Base-by-base conservation (phyloP, 2,329 filamentous ascomycete genomes). In the Leptodontidium sp. region DNA sequence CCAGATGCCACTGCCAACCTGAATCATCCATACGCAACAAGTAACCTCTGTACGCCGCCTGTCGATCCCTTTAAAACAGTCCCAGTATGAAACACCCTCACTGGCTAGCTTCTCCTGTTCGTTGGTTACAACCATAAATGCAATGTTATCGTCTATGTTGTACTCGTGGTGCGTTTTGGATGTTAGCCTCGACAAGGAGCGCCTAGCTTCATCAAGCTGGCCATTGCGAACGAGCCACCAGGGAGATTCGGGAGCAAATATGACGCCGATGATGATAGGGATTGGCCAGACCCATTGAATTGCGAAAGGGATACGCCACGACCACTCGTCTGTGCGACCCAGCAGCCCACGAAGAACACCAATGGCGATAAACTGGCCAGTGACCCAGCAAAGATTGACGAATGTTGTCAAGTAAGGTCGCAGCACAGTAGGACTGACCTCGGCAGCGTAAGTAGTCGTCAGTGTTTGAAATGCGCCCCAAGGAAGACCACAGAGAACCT, bases 101-200 rank as follows among this genome's bases (percentile, higher is more conserved):
- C 52, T 29, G 0, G 79, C 77, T 57, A 84, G 81, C 59, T 82
- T 79, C 73, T 89, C 87, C 2, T 86, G 77, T 61, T 83, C 79
- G 70, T 88, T 84, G 0, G 86, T 88, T 72, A 87, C 82, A 17
- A 82, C 77, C 70, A 89, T 88, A 70, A 84, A 82, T 4, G 84
- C 80, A 5, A 89, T 45, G 6, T 82, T 76, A 62, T 86, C 78
- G 24, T 80, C 79, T 32, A 82, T 79, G 14, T 14, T 43, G 38
- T 9, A 43, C 2, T 68, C 50, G 67, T 69, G 77, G 81, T 53
- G 82, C 81, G 69, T 82, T 70, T 24, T 81, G 79, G 9, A 79
- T 68, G 24, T 64, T 29, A 75, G 55, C 12, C 72, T 49, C 2
- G 68, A 45, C 2, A 75, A 59, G 0, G 66, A 53, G 29, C 77